Conservation (phyloP, 164 flowering plant genomes). For the Nymphaea thermarum region DNA sequence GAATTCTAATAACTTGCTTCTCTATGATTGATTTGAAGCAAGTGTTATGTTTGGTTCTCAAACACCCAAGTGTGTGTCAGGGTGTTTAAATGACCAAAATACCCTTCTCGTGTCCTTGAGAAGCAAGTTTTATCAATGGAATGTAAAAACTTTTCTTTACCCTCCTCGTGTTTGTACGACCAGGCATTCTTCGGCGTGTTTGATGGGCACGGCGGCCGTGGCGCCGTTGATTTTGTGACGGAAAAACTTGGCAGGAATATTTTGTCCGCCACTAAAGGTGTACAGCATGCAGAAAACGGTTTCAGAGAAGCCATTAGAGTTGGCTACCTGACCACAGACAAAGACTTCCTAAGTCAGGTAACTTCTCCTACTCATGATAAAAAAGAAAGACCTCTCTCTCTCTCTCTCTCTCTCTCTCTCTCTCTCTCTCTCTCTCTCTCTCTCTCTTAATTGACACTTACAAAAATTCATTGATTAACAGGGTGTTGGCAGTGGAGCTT, state of each 20-base stretch:
- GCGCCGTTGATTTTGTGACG: conserved; percentile 35
- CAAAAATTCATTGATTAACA: conserved; percentile 5
- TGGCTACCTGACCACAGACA: conserved; percentile 32
- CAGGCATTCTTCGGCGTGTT: conserved; percentile 39
- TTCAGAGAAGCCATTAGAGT: conserved; percentile 22
- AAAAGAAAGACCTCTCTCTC: background rate
- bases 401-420: background rate
- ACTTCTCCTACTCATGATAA: background rate
- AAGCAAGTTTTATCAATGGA: too few species aligned
- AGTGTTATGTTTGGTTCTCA: too few species aligned
- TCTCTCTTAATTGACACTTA: background rate
- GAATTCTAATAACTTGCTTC: too few species aligned
- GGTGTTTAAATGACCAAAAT: too few species aligned
- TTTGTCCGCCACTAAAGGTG: conserved; percentile 9
- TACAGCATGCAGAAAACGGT: background rate
- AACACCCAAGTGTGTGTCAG: too few species aligned
- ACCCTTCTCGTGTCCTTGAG: too few species aligned
- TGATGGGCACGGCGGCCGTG: conserved; percentile 53
- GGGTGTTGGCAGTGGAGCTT: conserved; percentile 40
- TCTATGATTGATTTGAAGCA: too few species aligned
- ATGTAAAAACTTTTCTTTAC: too few species aligned
- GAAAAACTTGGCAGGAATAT: conserved; percentile 42
- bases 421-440: background rate
- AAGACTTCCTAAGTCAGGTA: conserved; percentile 36
- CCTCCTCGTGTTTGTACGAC: too few species aligned